phyloP scores from a whole-genome alignment of 768 basidiomycete species.

The Serendipita vermifera region DNA sequence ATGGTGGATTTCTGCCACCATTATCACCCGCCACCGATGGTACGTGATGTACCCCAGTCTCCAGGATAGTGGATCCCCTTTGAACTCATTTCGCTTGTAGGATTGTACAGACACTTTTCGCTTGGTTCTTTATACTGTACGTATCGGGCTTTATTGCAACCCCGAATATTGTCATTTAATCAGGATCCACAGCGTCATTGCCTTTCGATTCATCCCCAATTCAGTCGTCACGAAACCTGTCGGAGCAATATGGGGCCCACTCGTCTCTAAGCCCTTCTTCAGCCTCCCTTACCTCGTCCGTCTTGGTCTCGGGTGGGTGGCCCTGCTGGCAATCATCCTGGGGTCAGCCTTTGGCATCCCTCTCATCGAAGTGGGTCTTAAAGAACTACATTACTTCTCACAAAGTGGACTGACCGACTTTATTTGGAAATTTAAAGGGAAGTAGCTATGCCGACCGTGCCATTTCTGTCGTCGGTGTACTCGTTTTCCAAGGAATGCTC shows the following conservation, averaged over 20 bases:
- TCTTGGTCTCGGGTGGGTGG: constrained; percentile 59
- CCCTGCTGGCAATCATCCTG: constrained; percentile 62
- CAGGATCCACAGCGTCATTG: constrained; percentile 40
- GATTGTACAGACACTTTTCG: constrained; percentile 70
- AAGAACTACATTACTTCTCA: constrained; percentile 14
- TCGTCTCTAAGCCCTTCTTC: constrained; percentile 57
- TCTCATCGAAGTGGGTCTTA: constrained; percentile 35
- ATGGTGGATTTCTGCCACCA: constrained; percentile 75
- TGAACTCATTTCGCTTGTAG: constrained; percentile 25
- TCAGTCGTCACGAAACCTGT: constrained; percentile 59
- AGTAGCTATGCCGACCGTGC: constrained; percentile 67
- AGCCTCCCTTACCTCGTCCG: constrained; percentile 39
- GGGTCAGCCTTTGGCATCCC: constrained; percentile 80
- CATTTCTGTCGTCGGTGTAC: constrained; percentile 67
- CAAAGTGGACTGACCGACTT: constrained; percentile 9
- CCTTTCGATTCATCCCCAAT: constrained; percentile 74
- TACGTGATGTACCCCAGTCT: constrained; percentile 22
- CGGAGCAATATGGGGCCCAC: constrained; percentile 51
- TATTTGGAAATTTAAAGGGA: constrained; percentile 25
- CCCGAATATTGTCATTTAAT: not conserved
- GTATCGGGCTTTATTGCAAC: constrained; percentile 17
- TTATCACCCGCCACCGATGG: constrained; percentile 70
- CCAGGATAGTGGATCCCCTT: constrained; percentile 9
- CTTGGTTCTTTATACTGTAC: constrained; percentile 70
- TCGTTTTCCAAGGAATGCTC: constrained; percentile 68